phyloP scores from a whole-genome alignment of 805 yeast species.

The Candida verbasci region DNA sequence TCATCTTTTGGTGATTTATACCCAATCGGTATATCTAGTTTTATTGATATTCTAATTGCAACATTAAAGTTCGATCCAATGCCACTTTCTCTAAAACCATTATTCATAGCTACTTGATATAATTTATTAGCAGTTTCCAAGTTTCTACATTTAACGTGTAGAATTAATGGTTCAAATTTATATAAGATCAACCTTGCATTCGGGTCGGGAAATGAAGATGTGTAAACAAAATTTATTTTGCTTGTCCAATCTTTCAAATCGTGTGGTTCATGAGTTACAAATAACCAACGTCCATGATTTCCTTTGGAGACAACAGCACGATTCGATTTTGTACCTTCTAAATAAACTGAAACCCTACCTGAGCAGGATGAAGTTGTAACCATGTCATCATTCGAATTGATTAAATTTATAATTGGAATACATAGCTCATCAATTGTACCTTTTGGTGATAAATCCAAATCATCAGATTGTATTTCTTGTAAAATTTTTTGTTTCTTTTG shows the following conservation, averaged over 20 bases:
- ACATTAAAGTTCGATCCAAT: conserved; percentile 76
- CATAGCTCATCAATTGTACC: conserved; percentile 78
- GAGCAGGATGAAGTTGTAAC: conserved; percentile 89
- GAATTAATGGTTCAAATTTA: conserved; percentile 81
- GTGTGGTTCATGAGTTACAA: conserved; percentile 62
- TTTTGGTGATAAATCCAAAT: conserved; percentile 76
- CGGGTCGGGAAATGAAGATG: conserved; percentile 6
- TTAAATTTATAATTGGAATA: conserved; percentile 63
- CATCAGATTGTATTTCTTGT: conserved; percentile 43
- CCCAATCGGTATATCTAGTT: conserved; percentile 76
- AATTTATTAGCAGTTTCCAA: conserved; percentile 53
- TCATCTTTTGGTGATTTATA: conserved; percentile 31
- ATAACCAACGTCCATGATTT: conserved; percentile 79
- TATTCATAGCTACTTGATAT: conserved; percentile 69
- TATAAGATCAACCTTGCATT: conserved; percentile 55
- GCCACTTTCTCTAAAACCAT: conserved; percentile 87
- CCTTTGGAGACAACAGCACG: conserved; percentile 75
- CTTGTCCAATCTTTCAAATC: conserved; percentile 49
- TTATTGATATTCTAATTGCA: conserved; percentile 71
- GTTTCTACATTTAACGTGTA: conserved; percentile 77
- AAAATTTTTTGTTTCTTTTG: conserved; percentile 60
- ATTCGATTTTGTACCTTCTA: conserved; percentile 59
- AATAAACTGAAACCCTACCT: conserved; percentile 77
- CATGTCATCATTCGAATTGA: conserved; percentile 60
- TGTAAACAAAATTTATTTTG: conserved; percentile 17